A percentile compares a stretch with the other conserved stretches of the same genome.
Conservation (phyloP, 2,329 filamentous ascomycete genomes). For the Fusarium ramigenum region DNA sequence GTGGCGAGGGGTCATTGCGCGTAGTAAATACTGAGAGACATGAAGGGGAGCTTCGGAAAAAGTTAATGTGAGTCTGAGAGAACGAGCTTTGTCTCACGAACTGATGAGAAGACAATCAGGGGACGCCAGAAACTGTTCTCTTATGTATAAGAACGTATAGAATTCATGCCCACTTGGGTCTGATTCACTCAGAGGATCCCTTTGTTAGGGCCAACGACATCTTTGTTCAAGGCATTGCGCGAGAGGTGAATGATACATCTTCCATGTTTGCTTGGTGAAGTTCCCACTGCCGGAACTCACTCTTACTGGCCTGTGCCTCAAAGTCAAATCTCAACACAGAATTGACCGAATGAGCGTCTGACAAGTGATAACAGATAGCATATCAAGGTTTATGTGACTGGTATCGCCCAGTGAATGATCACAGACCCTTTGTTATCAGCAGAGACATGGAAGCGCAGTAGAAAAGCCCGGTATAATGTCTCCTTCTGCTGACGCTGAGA, state of each 20-base stretch:
- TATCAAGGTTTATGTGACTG: no score
- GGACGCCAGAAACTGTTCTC: no score
- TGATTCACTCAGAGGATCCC: accelerated
- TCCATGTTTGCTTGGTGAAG: accelerated
- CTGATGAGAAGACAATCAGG: no score
- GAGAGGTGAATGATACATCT: accelerated
- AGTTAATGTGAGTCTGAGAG: accelerated
- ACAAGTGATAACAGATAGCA: background rate
- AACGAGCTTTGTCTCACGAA: no score
- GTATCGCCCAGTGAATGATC: background rate
- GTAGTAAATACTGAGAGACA: accelerated
- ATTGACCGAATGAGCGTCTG: background rate
- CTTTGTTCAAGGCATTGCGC: accelerated
- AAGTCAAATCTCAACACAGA: background rate
- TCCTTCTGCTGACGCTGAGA: no score
- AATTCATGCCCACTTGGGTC: accelerated
- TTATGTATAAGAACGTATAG: accelerated
- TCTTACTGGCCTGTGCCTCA: accelerated
- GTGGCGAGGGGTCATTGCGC: accelerated
- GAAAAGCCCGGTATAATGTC: accelerated
- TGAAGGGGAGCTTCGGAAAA: accelerated
- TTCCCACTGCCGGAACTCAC: accelerated
- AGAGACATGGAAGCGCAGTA: background rate
- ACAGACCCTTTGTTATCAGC: background rate
- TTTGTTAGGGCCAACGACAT: accelerated